Percentiles rank a stretch among this genome's conserved stretches.
phyloP scores from a whole-genome alignment of 208 protist species.

The Trichomonas vaginalis region DNA sequence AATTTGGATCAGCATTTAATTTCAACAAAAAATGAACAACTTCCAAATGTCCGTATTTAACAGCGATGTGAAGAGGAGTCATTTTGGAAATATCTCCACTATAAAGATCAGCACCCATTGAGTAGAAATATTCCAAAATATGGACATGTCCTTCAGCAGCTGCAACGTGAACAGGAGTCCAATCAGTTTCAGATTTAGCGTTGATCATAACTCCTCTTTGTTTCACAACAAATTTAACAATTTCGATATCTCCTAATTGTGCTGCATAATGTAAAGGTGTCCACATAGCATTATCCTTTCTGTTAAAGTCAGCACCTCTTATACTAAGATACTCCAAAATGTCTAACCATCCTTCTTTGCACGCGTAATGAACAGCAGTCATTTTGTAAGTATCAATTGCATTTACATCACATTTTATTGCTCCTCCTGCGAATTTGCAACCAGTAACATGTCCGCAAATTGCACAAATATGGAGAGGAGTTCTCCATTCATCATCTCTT shows the following conservation, averaged over 20 bases:
- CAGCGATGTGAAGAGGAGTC: neutral
- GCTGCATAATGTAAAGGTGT: neutral
- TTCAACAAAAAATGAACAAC: neutral
- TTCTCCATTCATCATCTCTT: neutral
- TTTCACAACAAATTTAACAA: neutral
- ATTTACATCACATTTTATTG: neutral
- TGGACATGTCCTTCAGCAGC: neutral
- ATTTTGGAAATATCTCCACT: neutral
- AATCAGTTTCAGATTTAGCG: neutral
- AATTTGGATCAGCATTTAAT: neutral
- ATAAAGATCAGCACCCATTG: neutral
- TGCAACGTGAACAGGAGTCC: neutral
- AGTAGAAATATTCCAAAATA: neutral
- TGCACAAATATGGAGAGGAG: neutral
- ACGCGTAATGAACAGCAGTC: neutral
- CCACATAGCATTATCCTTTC: neutral
- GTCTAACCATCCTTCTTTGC: neutral
- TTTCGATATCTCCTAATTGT: neutral
- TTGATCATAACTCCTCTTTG: neutral
- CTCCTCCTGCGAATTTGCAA: neutral
- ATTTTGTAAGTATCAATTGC: neutral
- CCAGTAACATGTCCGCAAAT: neutral
- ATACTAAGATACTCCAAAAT: neutral
- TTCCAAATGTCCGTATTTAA: neutral
- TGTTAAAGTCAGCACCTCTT: neutral